Percentiles rank a stretch among this genome's conserved stretches.
These are phyloP conservation scores for Aphanomyces stellatus DNA, from an alignment of 352 stramenopile genomes.

Conservation along the genomic window DNA sequence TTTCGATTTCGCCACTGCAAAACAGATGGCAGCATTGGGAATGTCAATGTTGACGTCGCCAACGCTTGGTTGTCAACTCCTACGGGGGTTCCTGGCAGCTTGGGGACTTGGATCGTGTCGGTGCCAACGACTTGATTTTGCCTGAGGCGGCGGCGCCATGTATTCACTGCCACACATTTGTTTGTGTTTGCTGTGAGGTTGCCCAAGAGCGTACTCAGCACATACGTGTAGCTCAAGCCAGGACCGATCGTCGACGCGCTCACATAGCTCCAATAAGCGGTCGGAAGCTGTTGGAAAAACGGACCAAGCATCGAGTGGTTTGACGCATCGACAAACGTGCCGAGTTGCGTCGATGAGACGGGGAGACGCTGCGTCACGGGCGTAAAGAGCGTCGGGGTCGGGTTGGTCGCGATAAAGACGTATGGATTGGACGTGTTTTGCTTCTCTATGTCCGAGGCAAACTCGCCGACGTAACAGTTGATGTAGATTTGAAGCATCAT, in stretches of 20 bases:
- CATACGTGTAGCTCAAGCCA: conserved; percentile 13
- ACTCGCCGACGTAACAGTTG: conserved; percentile 14
- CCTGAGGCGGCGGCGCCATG: too few species aligned
- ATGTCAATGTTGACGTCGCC: neutral
- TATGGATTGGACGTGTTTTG: neutral
- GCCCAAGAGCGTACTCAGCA: neutral
- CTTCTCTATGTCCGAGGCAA: neutral
- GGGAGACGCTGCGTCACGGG: conserved; percentile 6
- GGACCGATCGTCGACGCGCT: neutral
- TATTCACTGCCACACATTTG: neutral
- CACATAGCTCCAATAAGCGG: conserved; percentile 13
- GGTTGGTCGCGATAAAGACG: neutral
- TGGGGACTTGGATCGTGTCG: too few species aligned
- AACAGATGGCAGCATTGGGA: too few species aligned
- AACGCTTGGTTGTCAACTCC: too few species aligned
- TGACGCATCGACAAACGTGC: conserved; percentile 5
- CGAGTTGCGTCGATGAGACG: neutral
- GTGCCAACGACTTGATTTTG: too few species aligned
- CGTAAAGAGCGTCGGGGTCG: neutral
- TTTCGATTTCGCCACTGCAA: neutral
- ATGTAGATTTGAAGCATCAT: conserved; percentile 20
- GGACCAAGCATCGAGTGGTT: conserved; percentile 2
- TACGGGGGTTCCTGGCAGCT: too few species aligned
- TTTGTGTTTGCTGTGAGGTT: conserved; percentile 4
- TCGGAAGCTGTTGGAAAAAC: neutral